These are phyloP conservation scores for Leccinum rimulosum DNA, from an alignment of 768 basidiomycete genomes.

Conservation along the genomic window DNA sequence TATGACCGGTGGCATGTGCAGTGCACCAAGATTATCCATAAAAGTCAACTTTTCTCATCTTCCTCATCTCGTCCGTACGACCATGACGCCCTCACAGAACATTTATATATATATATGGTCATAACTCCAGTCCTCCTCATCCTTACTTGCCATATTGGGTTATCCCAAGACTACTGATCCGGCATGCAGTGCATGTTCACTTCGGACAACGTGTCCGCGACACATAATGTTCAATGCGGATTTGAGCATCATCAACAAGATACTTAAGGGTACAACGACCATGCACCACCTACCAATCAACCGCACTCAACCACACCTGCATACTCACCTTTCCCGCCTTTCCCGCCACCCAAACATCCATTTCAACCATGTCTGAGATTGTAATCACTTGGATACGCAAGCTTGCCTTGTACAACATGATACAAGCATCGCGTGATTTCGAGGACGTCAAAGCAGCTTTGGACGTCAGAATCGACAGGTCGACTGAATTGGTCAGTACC, in stretches of 20 bases:
- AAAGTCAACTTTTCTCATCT: slow-evolving; percentile 1
- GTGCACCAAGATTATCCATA: not conserved
- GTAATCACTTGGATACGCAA: slow-evolving; percentile 1
- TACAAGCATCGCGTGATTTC: slow-evolving; percentile 19
- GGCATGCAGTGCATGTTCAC: too few species aligned
- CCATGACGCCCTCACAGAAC: not conserved
- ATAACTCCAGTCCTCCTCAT: slow-evolving; percentile 3
- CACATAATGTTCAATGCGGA: not conserved
- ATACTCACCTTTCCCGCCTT: not conserved
- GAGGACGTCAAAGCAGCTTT: slow-evolving; percentile 18
- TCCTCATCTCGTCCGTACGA: slow-evolving; percentile 1
- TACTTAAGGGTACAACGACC: not conserved
- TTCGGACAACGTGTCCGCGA: not conserved
- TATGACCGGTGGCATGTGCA: too few species aligned
- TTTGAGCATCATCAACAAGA: too few species aligned
- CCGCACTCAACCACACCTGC: not conserved
- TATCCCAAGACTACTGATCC: too few species aligned
- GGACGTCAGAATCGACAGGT: slow-evolving; percentile 18
- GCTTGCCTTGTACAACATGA: slow-evolving; percentile 17
- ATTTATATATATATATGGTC: not conserved
- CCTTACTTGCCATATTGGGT: not conserved
- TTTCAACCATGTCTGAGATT: not conserved
- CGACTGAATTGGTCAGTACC: slow-evolving; percentile 23
- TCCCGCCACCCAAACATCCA: slow-evolving; percentile 5
- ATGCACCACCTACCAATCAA: not conserved